phyloP scores from a whole-genome alignment of 2,329 filamentous ascomycete species.

The Fusarium scirpi region DNA sequence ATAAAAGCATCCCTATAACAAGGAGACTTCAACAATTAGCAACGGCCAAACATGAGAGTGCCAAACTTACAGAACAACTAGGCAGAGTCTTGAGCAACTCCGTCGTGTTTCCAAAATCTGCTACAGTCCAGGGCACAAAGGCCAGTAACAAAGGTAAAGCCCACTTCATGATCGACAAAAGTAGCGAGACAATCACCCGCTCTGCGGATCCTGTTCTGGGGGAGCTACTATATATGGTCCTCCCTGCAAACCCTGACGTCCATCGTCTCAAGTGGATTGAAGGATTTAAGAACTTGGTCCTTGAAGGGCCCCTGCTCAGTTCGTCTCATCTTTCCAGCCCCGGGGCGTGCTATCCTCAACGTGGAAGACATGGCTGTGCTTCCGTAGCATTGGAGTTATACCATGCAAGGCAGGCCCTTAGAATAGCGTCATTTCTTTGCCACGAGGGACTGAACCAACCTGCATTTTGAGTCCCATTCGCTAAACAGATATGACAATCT shows the following conservation, averaged over 20 bases:
- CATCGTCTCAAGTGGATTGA: constrained; percentile 8
- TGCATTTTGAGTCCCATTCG: not conserved
- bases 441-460: not conserved
- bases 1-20: constrained; percentile 17
- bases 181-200: constrained; percentile 16
- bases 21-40: constrained; percentile 25
- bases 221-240: constrained; percentile 21
- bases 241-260: constrained; percentile 3
- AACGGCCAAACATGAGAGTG: not conserved
- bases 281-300: not conserved
- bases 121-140: constrained; percentile 32
- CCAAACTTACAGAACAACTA: constrained; percentile 35
- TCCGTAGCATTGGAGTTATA: constrained; percentile 15
- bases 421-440: constrained; percentile 2
- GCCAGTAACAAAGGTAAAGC: constrained; percentile 35
- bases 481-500: not conserved
- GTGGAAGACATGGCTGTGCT: constrained; percentile 9
- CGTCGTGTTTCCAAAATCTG: constrained; percentile 24
- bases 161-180: constrained; percentile 43
- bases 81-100: constrained; percentile 35
- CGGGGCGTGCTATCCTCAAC: not conserved
- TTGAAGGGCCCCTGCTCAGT: not conserved
- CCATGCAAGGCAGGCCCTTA: not conserved
- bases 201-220: constrained; percentile 2
- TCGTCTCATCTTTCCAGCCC: constrained; percentile 12